A percentile compares a stretch with the other conserved stretches of the same genome.
Evolutionary conservation across 1,284 basidiomycete species (phyloP).

Genomic region (Ceratobasidium sp.): DNA sequence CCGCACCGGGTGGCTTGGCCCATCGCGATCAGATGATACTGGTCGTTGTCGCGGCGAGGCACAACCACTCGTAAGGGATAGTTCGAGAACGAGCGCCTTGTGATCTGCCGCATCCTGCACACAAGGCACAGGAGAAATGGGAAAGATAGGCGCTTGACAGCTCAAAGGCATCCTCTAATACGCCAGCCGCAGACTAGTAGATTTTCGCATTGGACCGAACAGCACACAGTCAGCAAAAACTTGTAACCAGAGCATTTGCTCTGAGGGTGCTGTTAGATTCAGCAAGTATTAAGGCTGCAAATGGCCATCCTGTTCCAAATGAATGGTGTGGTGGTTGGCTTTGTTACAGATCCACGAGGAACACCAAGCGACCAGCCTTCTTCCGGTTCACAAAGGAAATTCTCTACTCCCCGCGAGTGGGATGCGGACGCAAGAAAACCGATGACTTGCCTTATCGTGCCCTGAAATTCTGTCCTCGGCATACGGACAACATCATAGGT

Average conservation of each 20-base stretch:
- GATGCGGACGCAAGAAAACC: not conserved
- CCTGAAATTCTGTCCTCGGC: not conserved
- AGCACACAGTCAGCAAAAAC: not conserved
- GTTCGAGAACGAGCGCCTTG: not conserved
- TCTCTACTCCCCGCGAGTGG: not conserved
- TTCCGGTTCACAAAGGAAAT: conserved; percentile 31
- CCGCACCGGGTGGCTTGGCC: not conserved
- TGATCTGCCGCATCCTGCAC: not conserved
- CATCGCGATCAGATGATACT: not conserved
- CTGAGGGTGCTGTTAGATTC: not conserved
- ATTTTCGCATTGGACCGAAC: not conserved
- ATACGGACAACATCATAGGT: not conserved
- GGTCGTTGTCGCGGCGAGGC: not conserved
- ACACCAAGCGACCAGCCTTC: conserved; percentile 9
- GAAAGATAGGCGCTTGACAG: not conserved
- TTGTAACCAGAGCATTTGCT: not conserved
- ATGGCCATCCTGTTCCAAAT: conserved; percentile 24
- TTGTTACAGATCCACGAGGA: conserved; percentile 41
- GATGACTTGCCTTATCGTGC: not conserved
- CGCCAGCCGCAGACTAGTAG: not conserved
- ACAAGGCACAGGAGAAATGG: conserved; percentile 24
- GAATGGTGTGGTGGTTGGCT: not conserved
- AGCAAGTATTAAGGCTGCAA: not conserved
- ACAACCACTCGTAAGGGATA: conserved; percentile 14
- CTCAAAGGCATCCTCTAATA: not conserved